Evolutionary conservation across 2,329 filamentous ascomycete genomes (phyloP).

Genomic region (Colletotrichum tofieldiae): DNA sequence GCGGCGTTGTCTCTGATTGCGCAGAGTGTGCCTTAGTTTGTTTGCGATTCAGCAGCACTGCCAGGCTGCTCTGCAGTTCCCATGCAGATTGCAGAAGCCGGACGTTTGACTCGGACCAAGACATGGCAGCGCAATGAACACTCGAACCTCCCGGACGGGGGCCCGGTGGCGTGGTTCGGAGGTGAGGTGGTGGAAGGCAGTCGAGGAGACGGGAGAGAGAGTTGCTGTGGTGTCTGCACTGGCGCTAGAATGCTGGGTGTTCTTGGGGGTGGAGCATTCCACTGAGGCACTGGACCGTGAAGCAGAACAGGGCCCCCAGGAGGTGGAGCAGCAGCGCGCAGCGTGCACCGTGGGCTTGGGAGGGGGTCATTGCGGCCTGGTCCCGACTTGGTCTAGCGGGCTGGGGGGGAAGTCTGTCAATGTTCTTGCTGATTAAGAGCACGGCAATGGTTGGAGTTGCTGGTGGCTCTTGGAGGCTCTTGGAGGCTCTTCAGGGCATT

Average conservation of each 20-base stretch:
- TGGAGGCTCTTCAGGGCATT: slow-evolving; percentile 10
- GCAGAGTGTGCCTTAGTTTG: slow-evolving; percentile 19
- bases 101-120: slow-evolving; percentile 40
- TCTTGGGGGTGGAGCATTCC: neutral
- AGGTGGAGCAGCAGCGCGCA: slow-evolving; percentile 15
- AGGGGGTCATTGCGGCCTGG: slow-evolving; percentile 22
- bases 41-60: slow-evolving; percentile 31
- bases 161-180: slow-evolving; percentile 42
- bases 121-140: slow-evolving; percentile 40
- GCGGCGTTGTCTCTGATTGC: slow-evolving; percentile 12
- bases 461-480: slow-evolving; percentile 5
- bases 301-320: slow-evolving; percentile 5
- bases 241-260: slow-evolving; percentile 17
- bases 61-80: slow-evolving; percentile 23
- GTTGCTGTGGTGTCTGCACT: slow-evolving; percentile 5
- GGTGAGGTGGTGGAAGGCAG: slow-evolving; percentile 27
- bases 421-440: slow-evolving; percentile 18
- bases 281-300: slow-evolving; percentile 6
- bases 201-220: neutral
- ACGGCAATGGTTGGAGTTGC: neutral
- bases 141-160: slow-evolving; percentile 41
- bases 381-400: slow-evolving; percentile 11
- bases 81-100: slow-evolving; percentile 33
- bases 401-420: neutral
- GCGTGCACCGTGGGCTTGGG: slow-evolving; percentile 12